Percentiles rank a stretch among this genome's conserved stretches.
Conservation (phyloP, 106 monocot species). For the Posidonia australis region DNA sequence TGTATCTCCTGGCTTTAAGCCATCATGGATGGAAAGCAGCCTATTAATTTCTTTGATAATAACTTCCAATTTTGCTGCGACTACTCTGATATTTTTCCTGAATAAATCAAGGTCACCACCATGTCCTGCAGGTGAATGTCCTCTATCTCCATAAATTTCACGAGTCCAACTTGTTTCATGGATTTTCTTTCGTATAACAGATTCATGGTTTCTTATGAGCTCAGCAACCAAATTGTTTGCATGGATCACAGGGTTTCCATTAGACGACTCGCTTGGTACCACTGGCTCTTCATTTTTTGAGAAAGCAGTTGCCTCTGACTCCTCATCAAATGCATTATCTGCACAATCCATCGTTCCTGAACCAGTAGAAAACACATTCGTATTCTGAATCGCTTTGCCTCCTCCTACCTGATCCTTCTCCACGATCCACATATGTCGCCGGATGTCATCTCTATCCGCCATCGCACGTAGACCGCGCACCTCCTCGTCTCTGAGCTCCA, state of each 20-base stretch:
- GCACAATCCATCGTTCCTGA: too few species aligned
- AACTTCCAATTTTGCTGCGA: slow-evolving; percentile 21
- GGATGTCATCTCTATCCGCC: background rate
- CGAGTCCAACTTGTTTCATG: slow-evolving; percentile 15
- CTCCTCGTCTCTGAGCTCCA: slow-evolving; percentile 44
- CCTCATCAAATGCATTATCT: too few species aligned
- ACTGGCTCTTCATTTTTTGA: background rate
- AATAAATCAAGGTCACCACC: slow-evolving; percentile 10
- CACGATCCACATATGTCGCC: slow-evolving; percentile 6
- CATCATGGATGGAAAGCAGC: background rate
- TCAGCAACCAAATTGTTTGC: slow-evolving; percentile 17
- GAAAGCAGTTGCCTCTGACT: background rate
- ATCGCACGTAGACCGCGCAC: slow-evolving; percentile 19
- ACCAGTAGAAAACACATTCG: too few species aligned
- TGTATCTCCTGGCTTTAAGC: slow-evolving; percentile 14
- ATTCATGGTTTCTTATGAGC: slow-evolving; percentile 19
- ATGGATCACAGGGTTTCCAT: slow-evolving; percentile 10
- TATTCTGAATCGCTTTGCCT: too few species aligned
- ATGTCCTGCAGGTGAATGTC: background rate
- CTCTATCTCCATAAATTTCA: slow-evolving; percentile 12
- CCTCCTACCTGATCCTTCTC: slow-evolving; percentile 1
- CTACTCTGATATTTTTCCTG: slow-evolving; percentile 7
- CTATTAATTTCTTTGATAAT: slow-evolving; percentile 16
- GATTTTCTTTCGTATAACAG: slow-evolving; percentile 15
- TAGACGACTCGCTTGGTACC: background rate